Base-by-base conservation (phyloP, 1,284 basidiomycete species). In the Nidula niveotomentosa region DNA sequence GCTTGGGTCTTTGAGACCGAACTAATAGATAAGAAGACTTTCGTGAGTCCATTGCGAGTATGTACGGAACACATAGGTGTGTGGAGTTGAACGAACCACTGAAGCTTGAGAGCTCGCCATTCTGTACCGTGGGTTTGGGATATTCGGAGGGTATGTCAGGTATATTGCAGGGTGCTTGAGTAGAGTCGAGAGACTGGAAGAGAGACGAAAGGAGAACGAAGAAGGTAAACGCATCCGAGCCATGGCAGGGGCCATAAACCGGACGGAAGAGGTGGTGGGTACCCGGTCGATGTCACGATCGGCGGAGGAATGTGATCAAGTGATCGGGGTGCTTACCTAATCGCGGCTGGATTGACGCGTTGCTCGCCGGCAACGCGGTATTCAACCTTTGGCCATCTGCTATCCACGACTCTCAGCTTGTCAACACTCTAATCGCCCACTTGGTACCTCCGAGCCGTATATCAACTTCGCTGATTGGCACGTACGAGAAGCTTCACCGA, bases 1-100 rank as follows among this genome's bases (percentile, higher is more conserved):
- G 5, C 82, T 79, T 1, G 85, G 69, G 64, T 96, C 93, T 65
- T 89, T 89, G 56, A 96, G 77, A 43, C 84, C 86, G 69, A 88
- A 85, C 88, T 90, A 56, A 6, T 45, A 33, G 43, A 17, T 18
- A 44, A 6, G 15, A 30, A 30, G 30, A 5, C 6, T 30, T 30
- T 41, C 15, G 2, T 13, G 39, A 17, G 39, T 41, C 39, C 12
- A 41, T 41, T 41, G 12, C 5, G 13, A 41, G 39, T 17, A 13
- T 41, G 39, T 13, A 47, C 48, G 13, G 33, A 49, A 49, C 17
- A 6, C 9, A 12, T 13, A 23, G 12, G 10, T 12, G 34, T 44
- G 36, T 12, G 46, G 54, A 17, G 15, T 34, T 17, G 36, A 37
- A 69, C 72, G 41, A 43, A 76, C 76, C 60, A 60, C 65, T 12